Percentiles rank a stretch among this genome's conserved stretches.
These are phyloP conservation scores for Alternaria brassicicola DNA, from an alignment of 2,329 filamentous ascomycete genomes.

Conservation along the genomic window DNA sequence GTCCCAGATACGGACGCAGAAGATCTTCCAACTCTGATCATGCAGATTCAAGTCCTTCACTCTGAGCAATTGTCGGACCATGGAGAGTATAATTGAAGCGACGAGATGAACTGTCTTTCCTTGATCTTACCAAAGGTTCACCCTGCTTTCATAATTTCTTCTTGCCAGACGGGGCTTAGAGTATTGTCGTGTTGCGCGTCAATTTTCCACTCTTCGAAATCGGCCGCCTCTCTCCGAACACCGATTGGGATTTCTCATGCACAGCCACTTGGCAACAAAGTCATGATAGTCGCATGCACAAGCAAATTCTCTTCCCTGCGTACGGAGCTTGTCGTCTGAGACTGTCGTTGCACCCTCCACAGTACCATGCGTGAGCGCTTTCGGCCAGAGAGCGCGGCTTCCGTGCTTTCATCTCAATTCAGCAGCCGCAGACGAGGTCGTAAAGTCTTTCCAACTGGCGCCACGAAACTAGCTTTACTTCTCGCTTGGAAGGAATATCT, in stretches of 20 bases:
- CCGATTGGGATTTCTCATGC: not conserved
- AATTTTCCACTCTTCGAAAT: not conserved
- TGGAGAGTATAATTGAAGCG: not conserved
- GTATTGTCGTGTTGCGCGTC: not conserved
- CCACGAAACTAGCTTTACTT: not conserved
- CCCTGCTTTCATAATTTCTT: no score
- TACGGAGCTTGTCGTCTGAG: not conserved
- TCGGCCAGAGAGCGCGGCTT: not conserved
- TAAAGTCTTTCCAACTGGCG: not conserved
- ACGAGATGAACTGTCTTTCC: not conserved
- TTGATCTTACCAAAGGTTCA: accelerated
- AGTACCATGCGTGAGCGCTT: not conserved
- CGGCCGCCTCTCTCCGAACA: not conserved
- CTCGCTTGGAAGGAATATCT: not conserved
- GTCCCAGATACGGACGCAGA: not conserved
- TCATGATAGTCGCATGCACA: not conserved
- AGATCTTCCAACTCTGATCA: not conserved
- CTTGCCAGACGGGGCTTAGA: not conserved
- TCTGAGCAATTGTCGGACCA: not conserved
- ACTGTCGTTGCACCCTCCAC: not conserved
- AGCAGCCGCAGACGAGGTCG: not conserved
- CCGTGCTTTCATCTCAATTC: not conserved
- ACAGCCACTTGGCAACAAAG: not conserved
- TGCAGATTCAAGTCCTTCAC: not conserved
- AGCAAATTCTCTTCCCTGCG: not conserved